Evolutionary conservation across 164 flowering plant genomes (phyloP), one percentile per base, ranked within the genome.

Genomic region (Vitis amurensis): DNA sequence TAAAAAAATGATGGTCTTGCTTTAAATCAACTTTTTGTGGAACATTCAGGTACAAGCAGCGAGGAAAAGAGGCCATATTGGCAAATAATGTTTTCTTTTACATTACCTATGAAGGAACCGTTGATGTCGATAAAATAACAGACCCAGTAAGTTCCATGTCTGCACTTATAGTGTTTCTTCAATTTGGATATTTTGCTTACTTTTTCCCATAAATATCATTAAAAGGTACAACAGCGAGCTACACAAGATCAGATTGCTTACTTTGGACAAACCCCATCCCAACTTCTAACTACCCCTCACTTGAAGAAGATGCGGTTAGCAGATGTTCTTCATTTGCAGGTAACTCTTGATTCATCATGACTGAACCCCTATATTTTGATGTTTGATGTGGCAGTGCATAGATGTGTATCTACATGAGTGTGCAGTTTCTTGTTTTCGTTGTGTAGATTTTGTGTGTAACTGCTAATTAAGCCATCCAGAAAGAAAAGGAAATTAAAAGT

Each of bases 211-310:
- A 57, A 71, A 37, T 73, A 44, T 59, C 9, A 44, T 29, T 30
- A 69, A 74, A 57, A 96, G 99, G 93, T 82, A 59, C 97, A 88
- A 73, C 97, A 88, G 53, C 95, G 87, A 72, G 91, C 99, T 55
- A 92, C 92, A 55, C 99, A 96, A 85, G 97, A 96, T 74, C 98
- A 96, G 81, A 96, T 96, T 63, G 90, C 99, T 49, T 96, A 96
- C 78, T 93, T 96, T 82, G 99, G 99, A 64, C 99, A 96, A 79
- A 96, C 99, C 16, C 99, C 99, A 19, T 91, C 99, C 67, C 99
- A 96, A 79, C 94, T 96, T 71, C 81, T 96, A 19, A 87, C 90
- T 55, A 73, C 82, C 44, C 98, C 99, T 76, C 99, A 96, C 83
- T 56, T 89, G 81, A 93, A 86, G 77, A 88, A 76, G 81, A 84